Base-by-base conservation (phyloP, 106 monocot genomes). In the Phalaenopsis equestris region DNA sequence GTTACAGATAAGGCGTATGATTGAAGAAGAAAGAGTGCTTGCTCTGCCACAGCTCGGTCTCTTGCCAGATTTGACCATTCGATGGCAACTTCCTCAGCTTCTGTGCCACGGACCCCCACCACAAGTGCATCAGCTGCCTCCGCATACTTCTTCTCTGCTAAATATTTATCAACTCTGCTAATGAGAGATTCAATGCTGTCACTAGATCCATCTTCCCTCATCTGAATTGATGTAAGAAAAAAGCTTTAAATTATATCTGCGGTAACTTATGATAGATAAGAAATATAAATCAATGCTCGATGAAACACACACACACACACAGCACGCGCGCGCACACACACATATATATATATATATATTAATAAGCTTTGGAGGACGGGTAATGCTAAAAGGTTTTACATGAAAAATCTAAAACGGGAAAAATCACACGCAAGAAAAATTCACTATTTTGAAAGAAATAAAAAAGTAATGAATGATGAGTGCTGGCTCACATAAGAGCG, bases 71-170 rank as follows among this genome's bases (percentile, higher is more conserved):
- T 86, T 80, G 89, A 94, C 94, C 94, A 98, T 67, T 90, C 88
- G 14, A 47, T 24, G 21, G 86, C 73, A 6, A 86, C 86, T 23
- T 81, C 84, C 77, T 84, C 90, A 47, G 98, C 98, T 86, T 94
- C 85, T 14, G 81, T 98, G 10, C 94, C 90, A 48, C 72, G 84
- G 23, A 90, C 85, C 41, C 91, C 98, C 55, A 11, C 72, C 88
- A 94, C 94, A 64, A 98, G 84, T 37, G 86, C 84, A 73, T 92
- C 88, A 38, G 98, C 92, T 14, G 97, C 97, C 84, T 91, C 92
- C 3, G 83, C 84, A 84, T 94, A 87, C 23, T 89, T 89, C 1
- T 90, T 92, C 43, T 90, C 86, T n/a, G 82, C 75, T 61, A 98
- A 65, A 61, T 88, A 88, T 14, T 48, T 83, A 55, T 98, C 94